A percentile compares a stretch with the other conserved stretches of the same genome.
These are phyloP conservation scores for Dictyostelium citrinum DNA, from an alignment of 78 protist species.

Conservation along the genomic window DNA sequence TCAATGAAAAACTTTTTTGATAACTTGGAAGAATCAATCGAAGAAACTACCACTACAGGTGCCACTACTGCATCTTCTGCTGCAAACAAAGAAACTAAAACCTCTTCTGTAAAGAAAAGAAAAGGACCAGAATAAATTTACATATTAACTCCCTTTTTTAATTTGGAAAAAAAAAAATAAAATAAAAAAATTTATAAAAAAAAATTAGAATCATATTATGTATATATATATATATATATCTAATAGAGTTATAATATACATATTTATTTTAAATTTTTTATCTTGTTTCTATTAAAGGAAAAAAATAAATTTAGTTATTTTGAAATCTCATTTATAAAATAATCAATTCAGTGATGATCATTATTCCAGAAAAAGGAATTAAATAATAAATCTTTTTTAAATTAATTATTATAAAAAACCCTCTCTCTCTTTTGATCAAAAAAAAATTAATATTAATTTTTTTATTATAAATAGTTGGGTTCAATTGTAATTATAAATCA, in stretches of 20 bases:
- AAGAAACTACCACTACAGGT: neutral
- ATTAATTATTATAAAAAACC: too few species aligned
- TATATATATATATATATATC: neutral
- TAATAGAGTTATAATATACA: neutral
- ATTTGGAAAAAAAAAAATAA: neutral
- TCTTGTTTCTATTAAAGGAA: neutral
- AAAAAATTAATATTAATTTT: too few species aligned
- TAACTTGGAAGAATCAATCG: neutral
- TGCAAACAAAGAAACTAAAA: neutral
- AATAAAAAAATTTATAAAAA: neutral
- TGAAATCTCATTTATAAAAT: neutral
- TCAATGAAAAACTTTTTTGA: slow-evolving; percentile 39
- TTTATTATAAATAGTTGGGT: too few species aligned
- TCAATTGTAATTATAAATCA: too few species aligned
- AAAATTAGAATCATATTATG: neutral
- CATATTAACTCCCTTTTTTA: neutral
- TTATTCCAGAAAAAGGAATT: too few species aligned
- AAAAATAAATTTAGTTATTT: neutral
- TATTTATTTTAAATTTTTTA: neutral
- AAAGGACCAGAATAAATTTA: neutral
- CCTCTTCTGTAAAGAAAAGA: slow-evolving; percentile 1
- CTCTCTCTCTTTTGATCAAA: too few species aligned
- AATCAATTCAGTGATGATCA: too few species aligned
- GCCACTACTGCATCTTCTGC: neutral
- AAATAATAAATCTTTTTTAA: too few species aligned